Evolutionary conservation across 129 eudicot genomes (phyloP).

Genomic region (carrot (Daucus carota)): DNA sequence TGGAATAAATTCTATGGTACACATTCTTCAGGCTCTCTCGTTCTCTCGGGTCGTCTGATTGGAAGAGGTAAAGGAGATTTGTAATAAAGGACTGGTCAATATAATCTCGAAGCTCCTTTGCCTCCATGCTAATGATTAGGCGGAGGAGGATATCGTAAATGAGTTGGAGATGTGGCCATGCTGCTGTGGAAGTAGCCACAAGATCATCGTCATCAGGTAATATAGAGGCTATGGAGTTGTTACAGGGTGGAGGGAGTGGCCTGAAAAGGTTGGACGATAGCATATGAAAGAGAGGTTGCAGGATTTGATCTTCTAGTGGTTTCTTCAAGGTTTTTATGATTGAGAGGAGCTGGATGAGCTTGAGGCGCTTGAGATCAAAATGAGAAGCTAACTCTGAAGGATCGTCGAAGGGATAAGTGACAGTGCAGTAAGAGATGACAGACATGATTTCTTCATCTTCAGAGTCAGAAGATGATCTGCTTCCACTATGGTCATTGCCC

Average conservation of each 20-base stretch:
- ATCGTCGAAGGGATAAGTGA: slow-evolving; percentile 27
- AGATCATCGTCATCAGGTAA: slow-evolving; percentile 50
- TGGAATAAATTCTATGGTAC: slow-evolving; percentile 52
- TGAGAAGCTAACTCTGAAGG: slow-evolving; percentile 38
- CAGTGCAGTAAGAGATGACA: slow-evolving; percentile 40
- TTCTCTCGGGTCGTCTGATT: slow-evolving; percentile 61
- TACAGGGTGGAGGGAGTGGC: slow-evolving; percentile 47
- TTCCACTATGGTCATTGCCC: neutral
- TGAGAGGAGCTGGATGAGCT: slow-evolving; percentile 53
- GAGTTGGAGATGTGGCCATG: slow-evolving; percentile 60
- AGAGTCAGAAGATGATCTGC: slow-evolving; percentile 12
- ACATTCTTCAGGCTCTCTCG: slow-evolving; percentile 60
- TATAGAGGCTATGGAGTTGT: slow-evolving; percentile 19
- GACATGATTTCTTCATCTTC: slow-evolving; percentile 39
- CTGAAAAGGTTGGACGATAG: slow-evolving; percentile 56
- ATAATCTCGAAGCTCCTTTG: slow-evolving; percentile 20
- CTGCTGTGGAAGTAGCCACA: slow-evolving; percentile 26
- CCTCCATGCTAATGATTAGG: slow-evolving; percentile 26
- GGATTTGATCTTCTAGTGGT: slow-evolving; percentile 28
- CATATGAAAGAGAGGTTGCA: slow-evolving; percentile 40
- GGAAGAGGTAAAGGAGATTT: slow-evolving; percentile 51
- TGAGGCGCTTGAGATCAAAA: slow-evolving; percentile 47
- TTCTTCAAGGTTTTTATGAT: slow-evolving; percentile 35
- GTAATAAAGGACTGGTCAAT: slow-evolving; percentile 37
- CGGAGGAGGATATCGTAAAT: slow-evolving; percentile 58